These are phyloP conservation scores for Ganoderma resinaceum DNA, from an alignment of 1,284 basidiomycete genomes.

Conservation along the genomic window DNA sequence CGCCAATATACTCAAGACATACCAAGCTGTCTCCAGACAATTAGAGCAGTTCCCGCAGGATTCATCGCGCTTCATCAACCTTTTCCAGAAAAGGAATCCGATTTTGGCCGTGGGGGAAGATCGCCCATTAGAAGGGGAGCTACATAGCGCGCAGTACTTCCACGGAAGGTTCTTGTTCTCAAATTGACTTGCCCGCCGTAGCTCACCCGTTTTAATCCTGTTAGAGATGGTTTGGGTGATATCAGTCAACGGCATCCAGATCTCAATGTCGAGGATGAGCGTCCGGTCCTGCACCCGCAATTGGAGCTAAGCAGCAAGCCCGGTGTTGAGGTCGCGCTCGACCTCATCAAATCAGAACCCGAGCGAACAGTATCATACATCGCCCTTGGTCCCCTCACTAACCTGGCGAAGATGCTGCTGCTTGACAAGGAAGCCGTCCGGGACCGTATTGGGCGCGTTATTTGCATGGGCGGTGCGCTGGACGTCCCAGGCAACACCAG, in stretches of 20 bases:
- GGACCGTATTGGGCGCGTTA: conserved; percentile 73
- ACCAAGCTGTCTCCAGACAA: conserved; percentile 74
- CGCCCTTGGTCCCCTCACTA: conserved; percentile 89
- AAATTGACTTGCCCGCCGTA: background rate
- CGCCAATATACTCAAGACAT: conserved; percentile 81
- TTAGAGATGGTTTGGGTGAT: conserved; percentile 82
- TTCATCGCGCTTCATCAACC: conserved; percentile 66
- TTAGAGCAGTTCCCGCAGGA: conserved; percentile 66
- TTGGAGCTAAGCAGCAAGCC: conserved; percentile 57
- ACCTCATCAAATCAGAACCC: conserved; percentile 67
- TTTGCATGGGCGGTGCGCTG: conserved; percentile 97
- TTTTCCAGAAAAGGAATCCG: conserved; percentile 55
- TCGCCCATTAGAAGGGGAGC: conserved; percentile 79
- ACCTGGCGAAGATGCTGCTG: conserved; percentile 76
- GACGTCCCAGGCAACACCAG: conserved; percentile 93
- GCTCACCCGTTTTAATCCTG: background rate
- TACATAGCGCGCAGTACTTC: conserved; percentile 89
- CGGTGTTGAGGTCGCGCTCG: conserved; percentile 72
- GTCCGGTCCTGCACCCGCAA: conserved; percentile 48
- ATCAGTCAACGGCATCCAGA: conserved; percentile 81
- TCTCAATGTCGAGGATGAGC: conserved; percentile 54
- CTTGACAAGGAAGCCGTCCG: conserved; percentile 62
- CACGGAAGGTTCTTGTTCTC: conserved; percentile 65
- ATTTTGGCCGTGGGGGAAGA: conserved; percentile 72
- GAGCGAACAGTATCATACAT: conserved; percentile 81